A percentile compares a stretch with the other conserved stretches of the same genome.
These are phyloP conservation scores for Danielia oregonensis DNA, from an alignment of 805 yeast species.

Conservation along the genomic window DNA sequence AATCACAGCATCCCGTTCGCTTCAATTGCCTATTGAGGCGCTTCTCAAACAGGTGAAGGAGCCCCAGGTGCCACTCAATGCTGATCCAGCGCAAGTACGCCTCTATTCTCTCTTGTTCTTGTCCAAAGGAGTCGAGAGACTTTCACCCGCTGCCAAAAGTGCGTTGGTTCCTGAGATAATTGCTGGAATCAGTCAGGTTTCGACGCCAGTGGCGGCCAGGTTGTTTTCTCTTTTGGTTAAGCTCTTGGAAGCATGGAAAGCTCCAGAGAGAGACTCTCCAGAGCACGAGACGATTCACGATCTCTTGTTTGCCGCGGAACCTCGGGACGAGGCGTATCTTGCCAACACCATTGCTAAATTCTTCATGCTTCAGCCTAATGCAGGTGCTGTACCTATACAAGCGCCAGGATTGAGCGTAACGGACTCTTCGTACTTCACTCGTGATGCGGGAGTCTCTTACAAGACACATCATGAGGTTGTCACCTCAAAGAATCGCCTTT, in stretches of 20 bases:
- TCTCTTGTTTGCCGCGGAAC: constrained; percentile 30
- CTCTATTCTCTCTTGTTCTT: constrained; percentile 63
- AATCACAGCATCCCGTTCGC: constrained; percentile 47
- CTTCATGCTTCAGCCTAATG: constrained; percentile 50
- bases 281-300: constrained; percentile 29
- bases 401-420: constrained; percentile 62
- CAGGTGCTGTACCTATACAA: constrained; percentile 22
- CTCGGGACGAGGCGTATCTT: constrained; percentile 44
- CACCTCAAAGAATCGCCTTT: constrained; percentile 23
- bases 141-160: constrained; percentile 33
- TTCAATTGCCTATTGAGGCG: constrained; percentile 63
- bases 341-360: constrained; percentile 49
- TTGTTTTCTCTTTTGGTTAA: constrained; percentile 59
- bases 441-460: constrained; percentile 62
- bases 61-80: constrained; percentile 44
- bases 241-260: constrained; percentile 44
- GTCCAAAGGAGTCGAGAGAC: constrained; percentile 63
- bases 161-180: constrained; percentile 47
- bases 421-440: constrained; percentile 62
- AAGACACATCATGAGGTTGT: constrained; percentile 43
- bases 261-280: constrained; percentile 44
- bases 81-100: constrained; percentile 50
- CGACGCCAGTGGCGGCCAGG: constrained; percentile 46
- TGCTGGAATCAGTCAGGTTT: constrained; percentile 40
- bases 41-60: constrained; percentile 59